These are phyloP conservation scores for Hydnomerulius pinastri DNA, from an alignment of 768 basidiomycete genomes.

Conservation along the genomic window DNA sequence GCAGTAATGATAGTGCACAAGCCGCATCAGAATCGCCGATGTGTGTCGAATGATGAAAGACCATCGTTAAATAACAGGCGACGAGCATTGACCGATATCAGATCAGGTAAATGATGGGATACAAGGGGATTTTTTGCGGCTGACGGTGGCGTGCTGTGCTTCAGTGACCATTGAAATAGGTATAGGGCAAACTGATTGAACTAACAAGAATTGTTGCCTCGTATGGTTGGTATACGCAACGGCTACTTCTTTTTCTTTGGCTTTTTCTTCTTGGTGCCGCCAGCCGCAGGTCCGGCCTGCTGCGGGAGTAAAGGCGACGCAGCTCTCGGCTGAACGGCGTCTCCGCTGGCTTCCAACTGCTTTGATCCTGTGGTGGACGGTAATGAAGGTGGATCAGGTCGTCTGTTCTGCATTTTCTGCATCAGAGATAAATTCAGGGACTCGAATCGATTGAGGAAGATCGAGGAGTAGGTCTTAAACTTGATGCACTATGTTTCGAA, in stretches of 20 bases:
- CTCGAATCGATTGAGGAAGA: constrained; percentile 97
- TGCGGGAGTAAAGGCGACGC: constrained; percentile 34
- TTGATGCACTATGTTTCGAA: constrained; percentile 74
- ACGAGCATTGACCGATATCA: not conserved
- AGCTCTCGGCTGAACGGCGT: constrained; percentile 32
- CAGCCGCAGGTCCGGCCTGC: constrained; percentile 42
- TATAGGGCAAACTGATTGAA: constrained; percentile 3
- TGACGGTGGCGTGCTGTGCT: constrained; percentile 1
- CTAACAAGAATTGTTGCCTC: constrained; percentile 11
- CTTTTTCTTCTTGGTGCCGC: constrained; percentile 83
- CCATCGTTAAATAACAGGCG: constrained; percentile 9
- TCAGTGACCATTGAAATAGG: constrained; percentile 1
- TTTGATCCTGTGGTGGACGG: constrained; percentile 4
- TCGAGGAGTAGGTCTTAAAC: constrained; percentile 93
- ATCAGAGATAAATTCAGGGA: constrained; percentile 84
- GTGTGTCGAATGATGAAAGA: not conserved
- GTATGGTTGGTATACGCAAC: not conserved
- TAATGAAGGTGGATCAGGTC: constrained; percentile 35
- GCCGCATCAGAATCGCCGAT: not conserved
- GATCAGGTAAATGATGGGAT: not conserved
- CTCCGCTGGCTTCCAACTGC: constrained; percentile 20
- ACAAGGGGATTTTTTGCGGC: too few relatives aligned
- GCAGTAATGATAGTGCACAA: constrained; percentile 7
- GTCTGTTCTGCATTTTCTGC: constrained; percentile 80
- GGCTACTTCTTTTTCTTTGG: constrained; percentile 73